Base-by-base conservation (phyloP, 2,329 filamentous ascomycete species). In the Colletotrichum lini region DNA sequence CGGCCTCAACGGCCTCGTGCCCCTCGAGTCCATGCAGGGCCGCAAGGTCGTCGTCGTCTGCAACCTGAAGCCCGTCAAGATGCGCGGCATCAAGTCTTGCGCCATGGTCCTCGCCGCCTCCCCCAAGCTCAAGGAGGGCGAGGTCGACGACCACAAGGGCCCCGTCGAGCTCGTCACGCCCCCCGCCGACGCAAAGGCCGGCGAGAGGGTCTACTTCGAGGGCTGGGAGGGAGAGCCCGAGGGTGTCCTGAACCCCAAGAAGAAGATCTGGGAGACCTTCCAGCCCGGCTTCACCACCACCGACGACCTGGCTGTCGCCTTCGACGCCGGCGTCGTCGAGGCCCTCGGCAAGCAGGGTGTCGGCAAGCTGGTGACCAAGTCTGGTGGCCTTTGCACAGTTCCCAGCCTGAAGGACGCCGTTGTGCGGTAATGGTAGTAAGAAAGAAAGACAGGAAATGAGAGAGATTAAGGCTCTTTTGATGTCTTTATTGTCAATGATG, bases 31-130 rank as follows among this genome's bases (percentile, higher is more conserved):
- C 82, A 98, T 99, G 96, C 96, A 99, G 83, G 91, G 92, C 79
- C 94, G 96, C 81, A 97, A 97, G 85, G 94, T 99, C 72, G 90
- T 99, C 42, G 94, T 96, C 1, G 96, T 99, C 26, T 97, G 94
- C 88, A 99, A 99, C 84, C 90, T 99, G 76, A 99, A 99, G 88
- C 96, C 96, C 61, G 96, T 98, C 82, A 99, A 97, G 82, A 99
- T 99, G 96, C 94, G 96, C 74, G 96, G 96, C 75, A 88, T 91
- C 85, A 90, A 90, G 84, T 91, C 89, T 3, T 89, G 84, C 76
- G 89, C 95, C 78, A 98, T 99, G 96, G 96, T 99, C 18, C 89
- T 99, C 49, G 96, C 96, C 12, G 96, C 96, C 2, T 98, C 94
- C 21, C 96, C 96, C n/a, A 88, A 88, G 71, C 82, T 93, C 58